phyloP scores from a whole-genome alignment of 805 yeast species.

The Candida pseudofarinosa region DNA sequence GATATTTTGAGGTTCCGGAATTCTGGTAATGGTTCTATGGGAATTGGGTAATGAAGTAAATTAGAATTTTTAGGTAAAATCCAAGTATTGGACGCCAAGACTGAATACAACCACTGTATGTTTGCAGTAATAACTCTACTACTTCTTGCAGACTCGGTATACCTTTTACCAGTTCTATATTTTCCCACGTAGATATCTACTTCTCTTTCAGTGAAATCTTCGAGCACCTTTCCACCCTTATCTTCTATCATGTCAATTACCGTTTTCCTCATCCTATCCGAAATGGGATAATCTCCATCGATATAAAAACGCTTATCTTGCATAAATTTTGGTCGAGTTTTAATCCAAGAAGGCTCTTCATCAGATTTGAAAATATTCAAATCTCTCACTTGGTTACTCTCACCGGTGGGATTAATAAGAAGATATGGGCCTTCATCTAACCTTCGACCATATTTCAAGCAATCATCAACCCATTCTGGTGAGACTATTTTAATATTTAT shows the following conservation, averaged over 20 bases:
- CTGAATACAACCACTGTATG: constrained; percentile 69
- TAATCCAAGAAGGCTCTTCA: constrained; percentile 3
- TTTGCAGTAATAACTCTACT: constrained; percentile 54
- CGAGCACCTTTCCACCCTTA: constrained; percentile 52
- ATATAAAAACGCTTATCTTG: constrained; percentile 43
- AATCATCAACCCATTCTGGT: constrained; percentile 79
- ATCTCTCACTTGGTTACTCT: not conserved
- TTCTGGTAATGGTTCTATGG: constrained; percentile 46
- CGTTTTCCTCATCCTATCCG: constrained; percentile 36
- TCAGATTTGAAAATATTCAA: not conserved
- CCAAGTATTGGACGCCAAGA: constrained; percentile 55
- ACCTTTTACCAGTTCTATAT: constrained; percentile 56
- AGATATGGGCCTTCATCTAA: constrained; percentile 54
- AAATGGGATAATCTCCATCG: constrained; percentile 52
- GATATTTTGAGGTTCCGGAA: constrained; percentile 56
- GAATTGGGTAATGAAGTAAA: constrained; percentile 70
- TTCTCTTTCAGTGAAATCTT: constrained; percentile 12
- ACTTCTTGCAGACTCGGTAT: constrained; percentile 39
- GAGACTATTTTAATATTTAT: constrained; percentile 55
- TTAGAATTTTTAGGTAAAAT: constrained; percentile 48
- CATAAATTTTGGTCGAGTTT: constrained; percentile 6
- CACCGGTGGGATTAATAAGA: constrained; percentile 28
- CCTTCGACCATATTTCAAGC: constrained; percentile 49
- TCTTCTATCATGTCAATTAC: constrained; percentile 42
- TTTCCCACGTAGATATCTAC: constrained; percentile 54